phyloP scores from a whole-genome alignment of 1,284 basidiomycete species.

The Malassezia furfur region DNA sequence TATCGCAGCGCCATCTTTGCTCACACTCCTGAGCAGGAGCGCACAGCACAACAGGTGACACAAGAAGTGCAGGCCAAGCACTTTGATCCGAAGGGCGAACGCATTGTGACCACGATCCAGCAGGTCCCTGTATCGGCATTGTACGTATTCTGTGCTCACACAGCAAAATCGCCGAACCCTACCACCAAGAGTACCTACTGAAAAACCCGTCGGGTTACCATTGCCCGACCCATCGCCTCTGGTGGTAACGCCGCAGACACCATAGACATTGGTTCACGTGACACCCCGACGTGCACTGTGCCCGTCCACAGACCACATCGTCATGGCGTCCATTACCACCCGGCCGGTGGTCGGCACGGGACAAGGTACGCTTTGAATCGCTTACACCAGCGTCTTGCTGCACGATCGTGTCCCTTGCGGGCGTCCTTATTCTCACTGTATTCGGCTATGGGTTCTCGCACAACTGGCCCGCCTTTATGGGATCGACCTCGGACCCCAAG shows the following conservation, averaged over 20 bases:
- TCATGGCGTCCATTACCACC: constrained; percentile 18
- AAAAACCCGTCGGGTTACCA: constrained; percentile 41
- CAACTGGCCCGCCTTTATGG: constrained; percentile 52
- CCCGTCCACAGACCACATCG: neutral
- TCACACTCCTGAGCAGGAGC: constrained; percentile 64
- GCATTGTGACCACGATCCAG: constrained; percentile 60
- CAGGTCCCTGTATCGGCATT: constrained; percentile 17
- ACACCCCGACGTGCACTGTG: neutral
- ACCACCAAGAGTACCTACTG: constrained; percentile 44
- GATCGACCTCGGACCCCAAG: constrained; percentile 51
- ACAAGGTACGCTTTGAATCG: constrained; percentile 20
- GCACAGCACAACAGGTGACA: constrained; percentile 68
- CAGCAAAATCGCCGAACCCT: constrained; percentile 35
- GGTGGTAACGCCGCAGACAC: constrained; percentile 10
- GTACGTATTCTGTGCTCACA: constrained; percentile 13
- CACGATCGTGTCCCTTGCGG: constrained; percentile 53
- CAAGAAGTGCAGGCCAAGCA: constrained; percentile 75
- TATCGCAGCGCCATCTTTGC: constrained; percentile 90
- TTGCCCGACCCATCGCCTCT: constrained; percentile 30
- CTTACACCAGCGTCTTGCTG: constrained; percentile 52
- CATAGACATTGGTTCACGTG: neutral
- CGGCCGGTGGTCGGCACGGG: constrained; percentile 32
- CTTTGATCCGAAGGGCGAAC: constrained; percentile 57
- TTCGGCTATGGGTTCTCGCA: constrained; percentile 37
- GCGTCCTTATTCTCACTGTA: constrained; percentile 52